Conservation (phyloP, 2,329 filamentous ascomycete species). For the Helminthosporium solani region DNA sequence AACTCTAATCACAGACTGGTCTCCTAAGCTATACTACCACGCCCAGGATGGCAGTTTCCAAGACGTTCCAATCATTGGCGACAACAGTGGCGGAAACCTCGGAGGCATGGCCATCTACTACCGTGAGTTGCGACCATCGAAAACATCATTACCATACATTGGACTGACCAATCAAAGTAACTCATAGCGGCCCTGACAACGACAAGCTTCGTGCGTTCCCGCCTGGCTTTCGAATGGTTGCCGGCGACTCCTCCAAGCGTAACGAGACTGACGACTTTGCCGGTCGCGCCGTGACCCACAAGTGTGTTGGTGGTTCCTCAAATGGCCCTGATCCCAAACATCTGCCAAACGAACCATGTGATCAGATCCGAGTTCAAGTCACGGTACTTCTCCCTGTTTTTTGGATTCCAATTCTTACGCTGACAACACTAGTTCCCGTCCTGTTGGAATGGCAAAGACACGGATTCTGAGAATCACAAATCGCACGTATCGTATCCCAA, state of each 20-base stretch:
- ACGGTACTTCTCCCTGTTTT: conserved; percentile 62
- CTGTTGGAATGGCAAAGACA: conserved; percentile 66
- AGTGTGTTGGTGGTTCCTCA: conserved; percentile 48
- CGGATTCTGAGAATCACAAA: conserved; percentile 60
- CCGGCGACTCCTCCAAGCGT: conserved; percentile 63
- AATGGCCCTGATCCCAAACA: conserved; percentile 51
- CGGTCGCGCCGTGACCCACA: conserved; percentile 56
- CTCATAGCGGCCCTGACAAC: conserved; percentile 53
- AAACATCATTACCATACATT: neutral
- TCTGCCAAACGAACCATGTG: conserved; percentile 70
- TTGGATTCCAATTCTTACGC: conserved; percentile 49
- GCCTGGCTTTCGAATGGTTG: conserved; percentile 68
- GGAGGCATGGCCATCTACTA: conserved; percentile 76
- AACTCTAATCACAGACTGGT: conserved; percentile 69
- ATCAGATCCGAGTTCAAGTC: conserved; percentile 64
- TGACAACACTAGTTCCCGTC: conserved; percentile 62
- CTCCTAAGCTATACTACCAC: conserved; percentile 68
- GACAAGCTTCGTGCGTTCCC: conserved; percentile 71
- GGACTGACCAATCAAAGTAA: conserved; percentile 29
- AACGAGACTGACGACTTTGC: conserved; percentile 50
- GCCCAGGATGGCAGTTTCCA: conserved; percentile 49
- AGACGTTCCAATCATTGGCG: conserved; percentile 60
- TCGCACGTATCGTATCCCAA: conserved; percentile 64
- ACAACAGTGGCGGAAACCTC: conserved; percentile 39
- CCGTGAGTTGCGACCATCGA: conserved; percentile 38